Evolutionary conservation across 108 stramenopile genomes (phyloP).

Genomic region (Nitzschia sp.): DNA sequence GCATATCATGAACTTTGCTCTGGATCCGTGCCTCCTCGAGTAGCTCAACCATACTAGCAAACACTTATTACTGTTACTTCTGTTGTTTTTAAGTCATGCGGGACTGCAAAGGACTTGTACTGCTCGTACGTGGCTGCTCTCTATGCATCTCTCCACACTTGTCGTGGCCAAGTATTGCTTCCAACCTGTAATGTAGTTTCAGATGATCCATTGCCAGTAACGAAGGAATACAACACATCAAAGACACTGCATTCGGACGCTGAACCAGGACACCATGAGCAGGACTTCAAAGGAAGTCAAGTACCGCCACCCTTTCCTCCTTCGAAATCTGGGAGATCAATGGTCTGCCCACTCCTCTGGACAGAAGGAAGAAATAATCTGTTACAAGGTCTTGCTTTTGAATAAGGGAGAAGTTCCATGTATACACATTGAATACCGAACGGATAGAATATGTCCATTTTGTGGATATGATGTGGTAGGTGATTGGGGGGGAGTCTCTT

Average conservation of each 20-base stretch:
- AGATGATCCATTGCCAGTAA: no score
- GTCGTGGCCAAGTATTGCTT: no score
- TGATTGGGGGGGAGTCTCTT: neutral
- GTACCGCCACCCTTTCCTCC: conserved; percentile 1
- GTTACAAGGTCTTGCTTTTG: neutral
- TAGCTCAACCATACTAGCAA: conserved; percentile 7
- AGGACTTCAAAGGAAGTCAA: no score
- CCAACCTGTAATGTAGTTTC: no score
- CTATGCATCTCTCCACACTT: no score
- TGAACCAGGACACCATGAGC: no score
- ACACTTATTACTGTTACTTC: no score
- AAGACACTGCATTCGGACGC: no score
- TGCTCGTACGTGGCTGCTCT: no score
- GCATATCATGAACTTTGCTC: conserved; percentile 70
- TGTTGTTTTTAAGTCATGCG: no score
- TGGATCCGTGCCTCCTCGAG: conserved; percentile 36
- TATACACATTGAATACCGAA: neutral
- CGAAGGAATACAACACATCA: no score
- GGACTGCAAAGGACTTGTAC: no score
- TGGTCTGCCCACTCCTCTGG: neutral
- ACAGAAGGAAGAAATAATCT: neutral
- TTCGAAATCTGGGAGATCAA: conserved; percentile 1
- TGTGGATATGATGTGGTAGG: conserved; percentile 2
- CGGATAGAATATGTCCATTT: conserved; percentile 13
- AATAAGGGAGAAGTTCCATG: neutral